phyloP scores from a whole-genome alignment of 306 rosid species.

The Cicer pinnatifidum region DNA sequence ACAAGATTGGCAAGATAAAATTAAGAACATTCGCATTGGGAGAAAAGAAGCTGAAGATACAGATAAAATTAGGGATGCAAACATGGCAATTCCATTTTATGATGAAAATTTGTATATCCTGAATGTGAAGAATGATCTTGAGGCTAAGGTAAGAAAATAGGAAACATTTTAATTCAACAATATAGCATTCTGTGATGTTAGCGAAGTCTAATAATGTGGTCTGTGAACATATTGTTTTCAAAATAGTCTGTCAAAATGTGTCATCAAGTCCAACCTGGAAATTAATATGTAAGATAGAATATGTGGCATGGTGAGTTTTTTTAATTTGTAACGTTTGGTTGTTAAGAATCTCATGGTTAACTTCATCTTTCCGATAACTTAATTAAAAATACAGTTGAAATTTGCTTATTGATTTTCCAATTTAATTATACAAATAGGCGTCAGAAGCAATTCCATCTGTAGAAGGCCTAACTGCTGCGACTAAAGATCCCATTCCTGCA shows the following conservation, averaged over 20 bases:
- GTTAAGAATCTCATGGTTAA: slow-evolving; percentile 19
- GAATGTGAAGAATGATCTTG: slow-evolving; percentile 86
- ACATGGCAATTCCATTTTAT: slow-evolving; percentile 76
- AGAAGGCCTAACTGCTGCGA: slow-evolving; percentile 69
- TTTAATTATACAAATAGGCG: slow-evolving; percentile 53
- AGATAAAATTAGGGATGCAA: slow-evolving; percentile 64
- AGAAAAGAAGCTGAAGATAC: slow-evolving; percentile 73
- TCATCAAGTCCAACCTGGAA: slow-evolving; percentile 21
- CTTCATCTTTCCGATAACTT: slow-evolving; percentile 26
- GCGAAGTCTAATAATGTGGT: slow-evolving; percentile 26
- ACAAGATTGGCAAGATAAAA: slow-evolving; percentile 91
- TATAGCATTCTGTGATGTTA: slow-evolving; percentile 7
- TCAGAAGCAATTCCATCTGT: slow-evolving; percentile 71
- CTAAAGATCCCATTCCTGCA: slow-evolving; percentile 71
- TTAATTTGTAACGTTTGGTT: not conserved
- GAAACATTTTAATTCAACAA: slow-evolving; percentile 30
- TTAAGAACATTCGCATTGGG: slow-evolving; percentile 72
- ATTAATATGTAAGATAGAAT: slow-evolving; percentile 16
- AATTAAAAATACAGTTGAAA: slow-evolving; percentile 9
- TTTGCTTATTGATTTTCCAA: slow-evolving; percentile 22
- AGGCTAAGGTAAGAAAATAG: slow-evolving; percentile 69
- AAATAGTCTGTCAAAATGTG: slow-evolving; percentile 9
- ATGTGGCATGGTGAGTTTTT: slow-evolving; percentile 15
- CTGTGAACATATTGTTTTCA: slow-evolving; percentile 23
- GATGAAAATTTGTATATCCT: slow-evolving; percentile 81